A percentile compares a stretch with the other conserved stretches of the same genome.
Evolutionary conservation across 2,329 filamentous ascomycete genomes (phyloP).

Genomic region (Exophiala phaeomuriformis): DNA sequence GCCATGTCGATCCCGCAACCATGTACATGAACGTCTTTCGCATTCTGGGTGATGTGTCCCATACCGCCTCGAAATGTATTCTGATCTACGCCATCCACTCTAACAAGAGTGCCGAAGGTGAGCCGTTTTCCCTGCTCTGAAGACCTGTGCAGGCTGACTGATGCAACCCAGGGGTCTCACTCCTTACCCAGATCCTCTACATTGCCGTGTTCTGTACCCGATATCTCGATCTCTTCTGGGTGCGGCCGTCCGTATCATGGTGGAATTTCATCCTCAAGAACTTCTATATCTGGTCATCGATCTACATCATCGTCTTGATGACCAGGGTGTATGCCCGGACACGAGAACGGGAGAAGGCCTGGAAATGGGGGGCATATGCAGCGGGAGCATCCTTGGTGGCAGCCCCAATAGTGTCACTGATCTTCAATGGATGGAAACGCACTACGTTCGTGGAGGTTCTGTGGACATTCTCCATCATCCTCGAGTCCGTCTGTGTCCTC

Average conservation of each 20-base stretch:
- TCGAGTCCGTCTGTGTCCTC: slow-evolving; percentile 84
- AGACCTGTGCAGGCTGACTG: not conserved
- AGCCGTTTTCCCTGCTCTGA: slow-evolving; percentile 5
- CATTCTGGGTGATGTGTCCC: slow-evolving; percentile 73
- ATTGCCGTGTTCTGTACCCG: slow-evolving; percentile 75
- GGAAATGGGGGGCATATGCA: slow-evolving; percentile 73
- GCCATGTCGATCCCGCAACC: slow-evolving; percentile 11
- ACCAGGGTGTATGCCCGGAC: slow-evolving; percentile 77
- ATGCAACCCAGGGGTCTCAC: slow-evolving; percentile 61
- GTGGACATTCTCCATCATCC: slow-evolving; percentile 83
- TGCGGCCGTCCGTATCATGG: slow-evolving; percentile 30
- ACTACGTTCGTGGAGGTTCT: slow-evolving; percentile 50
- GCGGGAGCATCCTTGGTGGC: slow-evolving; percentile 58
- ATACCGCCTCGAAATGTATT: slow-evolving; percentile 80
- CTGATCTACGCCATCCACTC: slow-evolving; percentile 84
- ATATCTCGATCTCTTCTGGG: slow-evolving; percentile 72
- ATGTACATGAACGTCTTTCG: slow-evolving; percentile 55
- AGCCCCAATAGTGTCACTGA: slow-evolving; percentile 65
- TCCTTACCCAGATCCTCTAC: slow-evolving; percentile 84
- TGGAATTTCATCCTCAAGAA: slow-evolving; percentile 84
- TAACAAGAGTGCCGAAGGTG: slow-evolving; percentile 79
- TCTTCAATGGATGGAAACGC: slow-evolving; percentile 53
- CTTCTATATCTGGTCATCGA: slow-evolving; percentile 74
- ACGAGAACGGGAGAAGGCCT: slow-evolving; percentile 84
- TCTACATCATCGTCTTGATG: slow-evolving; percentile 86